phyloP scores from a whole-genome alignment of 164 flowering plant genomes.

The Taxillus chinensis region DNA sequence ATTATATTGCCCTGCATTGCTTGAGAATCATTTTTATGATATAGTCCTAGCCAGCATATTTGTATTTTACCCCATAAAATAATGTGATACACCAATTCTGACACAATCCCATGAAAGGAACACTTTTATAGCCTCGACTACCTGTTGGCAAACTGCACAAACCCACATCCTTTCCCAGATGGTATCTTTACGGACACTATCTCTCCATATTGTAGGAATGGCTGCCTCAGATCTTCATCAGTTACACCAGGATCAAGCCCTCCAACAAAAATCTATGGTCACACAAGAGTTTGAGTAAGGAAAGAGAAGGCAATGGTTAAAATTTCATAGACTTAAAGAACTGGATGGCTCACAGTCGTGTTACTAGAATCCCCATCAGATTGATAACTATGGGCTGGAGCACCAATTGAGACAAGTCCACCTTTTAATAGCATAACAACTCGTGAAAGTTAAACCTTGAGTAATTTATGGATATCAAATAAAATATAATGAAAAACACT shows the following conservation, averaged over 20 bases:
- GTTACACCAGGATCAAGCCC: conserved; percentile 81
- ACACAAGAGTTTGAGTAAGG: conserved; percentile 13
- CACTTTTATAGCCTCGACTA: conserved; percentile 5
- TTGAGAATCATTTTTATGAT: too few relatives aligned
- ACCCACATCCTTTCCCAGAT: conserved; percentile 91
- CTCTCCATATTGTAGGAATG: conserved; percentile 79
- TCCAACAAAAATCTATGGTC: conserved; percentile 89
- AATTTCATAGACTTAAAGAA: background rate
- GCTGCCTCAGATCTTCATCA: conserved; percentile 83
- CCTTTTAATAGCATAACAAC: conserved; percentile 12
- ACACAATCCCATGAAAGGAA: background rate
- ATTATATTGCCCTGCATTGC: too few relatives aligned
- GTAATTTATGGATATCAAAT: too few relatives aligned
- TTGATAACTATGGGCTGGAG: conserved; percentile 17
- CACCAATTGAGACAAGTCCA: conserved; percentile 38
- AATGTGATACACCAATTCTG: too few relatives aligned
- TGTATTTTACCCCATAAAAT: too few relatives aligned
- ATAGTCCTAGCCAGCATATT: too few relatives aligned
- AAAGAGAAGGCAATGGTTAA: background rate
- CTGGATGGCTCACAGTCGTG: conserved; percentile 40
- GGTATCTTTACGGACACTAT: conserved; percentile 86
- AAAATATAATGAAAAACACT: too few relatives aligned
- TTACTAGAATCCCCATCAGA: conserved; percentile 51
- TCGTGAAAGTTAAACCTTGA: too few relatives aligned
- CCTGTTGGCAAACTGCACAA: conserved; percentile 93